These are phyloP conservation scores for Neurospora sp. DNA, from an alignment of 495 filamentous ascomycete genomes.

Conservation along the genomic window DNA sequence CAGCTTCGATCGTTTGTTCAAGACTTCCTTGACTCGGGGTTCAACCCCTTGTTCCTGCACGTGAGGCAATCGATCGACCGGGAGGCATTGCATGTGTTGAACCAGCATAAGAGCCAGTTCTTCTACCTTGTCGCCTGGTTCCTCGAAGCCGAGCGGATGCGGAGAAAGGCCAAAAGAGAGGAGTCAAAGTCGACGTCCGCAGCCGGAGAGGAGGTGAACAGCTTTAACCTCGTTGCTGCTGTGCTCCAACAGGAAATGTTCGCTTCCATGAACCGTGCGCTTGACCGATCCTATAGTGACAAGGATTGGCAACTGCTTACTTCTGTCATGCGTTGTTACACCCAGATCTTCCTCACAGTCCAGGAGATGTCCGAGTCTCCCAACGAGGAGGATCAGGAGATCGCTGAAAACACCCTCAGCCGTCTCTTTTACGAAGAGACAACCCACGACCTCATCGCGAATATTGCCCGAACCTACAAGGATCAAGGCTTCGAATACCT, in stretches of 20 bases:
- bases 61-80: conserved; percentile 83
- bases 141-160: conserved; percentile 72
- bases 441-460: conserved; percentile 76
- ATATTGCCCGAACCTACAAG: conserved; percentile 72
- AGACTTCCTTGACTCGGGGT: conserved; percentile 89
- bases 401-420: conserved; percentile 93
- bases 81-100: conserved; percentile 73
- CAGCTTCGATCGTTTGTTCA: conserved; percentile 77
- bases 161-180: conserved; percentile 47
- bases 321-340: conserved; percentile 84
- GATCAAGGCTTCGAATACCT: conserved; percentile 91
- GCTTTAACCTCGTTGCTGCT: conserved; percentile 75
- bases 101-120: conserved; percentile 67
- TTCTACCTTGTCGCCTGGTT: conserved; percentile 96
- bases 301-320: conserved; percentile 83
- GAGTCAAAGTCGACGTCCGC: conserved; percentile 30
- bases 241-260: conserved; percentile 92
- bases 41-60: conserved; percentile 86
- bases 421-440: conserved; percentile 97
- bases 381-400: conserved; percentile 89
- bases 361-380: conserved; percentile 85
- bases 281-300: conserved; percentile 67
- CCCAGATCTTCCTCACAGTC: conserved; percentile 77
- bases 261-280: conserved; percentile 69
- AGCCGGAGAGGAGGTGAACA: conserved; percentile 51